A percentile compares a stretch with the other conserved stretches of the same genome.
phyloP scores from a whole-genome alignment of 192 early-diverging fungal species.

The Geosiphon pyriformis region DNA sequence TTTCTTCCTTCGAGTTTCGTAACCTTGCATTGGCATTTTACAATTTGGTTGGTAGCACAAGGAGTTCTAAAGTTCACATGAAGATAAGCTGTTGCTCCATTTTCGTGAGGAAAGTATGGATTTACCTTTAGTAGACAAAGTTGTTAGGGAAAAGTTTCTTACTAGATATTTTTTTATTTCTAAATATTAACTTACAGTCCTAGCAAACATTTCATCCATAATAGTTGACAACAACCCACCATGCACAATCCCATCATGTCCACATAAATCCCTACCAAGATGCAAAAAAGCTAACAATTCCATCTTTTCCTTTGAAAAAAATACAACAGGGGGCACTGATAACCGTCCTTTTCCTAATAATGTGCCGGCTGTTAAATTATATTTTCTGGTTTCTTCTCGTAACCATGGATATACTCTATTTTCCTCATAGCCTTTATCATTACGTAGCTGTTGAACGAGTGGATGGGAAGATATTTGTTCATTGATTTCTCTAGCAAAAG shows the following conservation, averaged over 20 bases:
- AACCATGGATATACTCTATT: too few relatives aligned
- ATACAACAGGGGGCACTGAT: slow-evolving; percentile 45
- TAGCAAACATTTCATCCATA: slow-evolving; percentile 50
- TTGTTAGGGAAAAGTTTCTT: not conserved
- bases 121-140: slow-evolving; percentile 30
- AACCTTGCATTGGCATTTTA: slow-evolving; percentile 50
- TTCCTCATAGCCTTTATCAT: too few relatives aligned
- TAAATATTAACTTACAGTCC: slow-evolving; percentile 33
- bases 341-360: slow-evolving; percentile 53
- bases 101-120: slow-evolving; percentile 56
- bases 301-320: slow-evolving; percentile 42
- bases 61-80: slow-evolving; percentile 73
- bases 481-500: too few relatives aligned
- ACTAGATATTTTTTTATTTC: not conserved
- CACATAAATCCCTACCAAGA: slow-evolving; percentile 64
- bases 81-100: slow-evolving; percentile 71
- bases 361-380: slow-evolving; percentile 44
- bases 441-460: too few relatives aligned
- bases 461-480: too few relatives aligned
- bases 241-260: slow-evolving; percentile 75
- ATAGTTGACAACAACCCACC: slow-evolving; percentile 37
- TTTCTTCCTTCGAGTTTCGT: slow-evolving; percentile 63
- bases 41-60: slow-evolving; percentile 53
- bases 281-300: slow-evolving; percentile 53
- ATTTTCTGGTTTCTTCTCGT: too few relatives aligned